phyloP scores from a whole-genome alignment of 2,329 filamentous ascomycete species.

The Cladophialophora exuberans region DNA sequence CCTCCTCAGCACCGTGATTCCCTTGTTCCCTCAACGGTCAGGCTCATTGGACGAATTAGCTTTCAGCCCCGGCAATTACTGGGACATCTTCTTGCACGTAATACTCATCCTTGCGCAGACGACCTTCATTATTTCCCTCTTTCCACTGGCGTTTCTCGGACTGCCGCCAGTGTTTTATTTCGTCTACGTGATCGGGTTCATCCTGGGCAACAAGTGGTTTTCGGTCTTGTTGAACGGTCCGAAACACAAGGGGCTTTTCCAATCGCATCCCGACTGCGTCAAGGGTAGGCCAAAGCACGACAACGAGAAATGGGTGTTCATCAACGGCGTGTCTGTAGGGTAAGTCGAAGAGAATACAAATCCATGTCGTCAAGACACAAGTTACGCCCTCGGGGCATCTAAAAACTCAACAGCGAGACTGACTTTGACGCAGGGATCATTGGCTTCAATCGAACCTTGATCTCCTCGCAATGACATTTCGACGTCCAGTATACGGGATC shows the following conservation, averaged over 20 bases:
- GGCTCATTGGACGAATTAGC: constrained; percentile 64
- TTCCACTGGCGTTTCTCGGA: constrained; percentile 53
- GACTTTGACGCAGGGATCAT: constrained; percentile 43
- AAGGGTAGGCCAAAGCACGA: constrained; percentile 15
- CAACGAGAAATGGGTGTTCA: constrained; percentile 66
- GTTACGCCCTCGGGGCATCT: too few species aligned
- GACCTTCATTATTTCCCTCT: constrained; percentile 62
- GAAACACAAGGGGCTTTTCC: constrained; percentile 9
- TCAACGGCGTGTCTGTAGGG: constrained; percentile 67
- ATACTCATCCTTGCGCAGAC: constrained; percentile 64
- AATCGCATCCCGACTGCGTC: constrained; percentile 19
- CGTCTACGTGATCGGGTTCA: constrained; percentile 35
- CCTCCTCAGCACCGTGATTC: constrained; percentile 65
- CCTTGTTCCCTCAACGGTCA: constrained; percentile 57
- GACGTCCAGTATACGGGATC: constrained; percentile 70
- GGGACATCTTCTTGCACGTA: constrained; percentile 60
- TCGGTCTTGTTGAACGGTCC: constrained; percentile 42
- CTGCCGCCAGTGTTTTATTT: constrained; percentile 40
- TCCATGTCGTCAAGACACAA: too few species aligned
- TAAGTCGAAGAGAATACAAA: constrained; percentile 5
- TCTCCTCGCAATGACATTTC: constrained; percentile 71
- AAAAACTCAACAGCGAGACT: too few species aligned
- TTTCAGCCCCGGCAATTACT: constrained; percentile 52
- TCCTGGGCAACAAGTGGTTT: constrained; percentile 38
- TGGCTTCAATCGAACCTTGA: constrained; percentile 74